Base-by-base conservation (phyloP, 1,284 basidiomycete species). In the Athelia sp. region DNA sequence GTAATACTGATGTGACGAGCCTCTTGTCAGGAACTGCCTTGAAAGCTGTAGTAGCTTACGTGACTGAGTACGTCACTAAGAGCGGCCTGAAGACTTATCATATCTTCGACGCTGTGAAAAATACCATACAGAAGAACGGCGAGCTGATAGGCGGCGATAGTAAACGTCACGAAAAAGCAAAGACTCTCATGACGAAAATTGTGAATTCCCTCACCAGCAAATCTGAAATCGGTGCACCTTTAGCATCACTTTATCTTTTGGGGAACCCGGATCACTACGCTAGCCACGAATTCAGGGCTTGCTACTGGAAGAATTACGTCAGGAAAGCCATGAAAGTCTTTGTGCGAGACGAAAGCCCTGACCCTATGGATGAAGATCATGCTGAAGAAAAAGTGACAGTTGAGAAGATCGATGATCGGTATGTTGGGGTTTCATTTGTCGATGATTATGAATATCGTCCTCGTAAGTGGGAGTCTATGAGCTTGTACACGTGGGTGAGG, bases 221-320 rank as follows among this genome's bases (percentile, higher is more conserved):
- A 51, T 50, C 61, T 42, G 63, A 67, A 50, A 54, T 64, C 15
- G 64, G 66, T 1, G 53, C 48, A 18, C 65, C 64, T 0, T 60
- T 65, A 56, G 57, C 59, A 8, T 51, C 51, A 17, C 35, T 63
- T 47, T 66, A 66, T 51, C 32, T 65, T 6, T 50, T 66, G 2
- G 53, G 54, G 10, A 57, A 62, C 54, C 64, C 62, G 15, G 63
- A 65, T 49, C 64, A 65, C 45, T 65, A 64, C 44, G 62, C 58
- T 1, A 59, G 52, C 49, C 62, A 65, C 47, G 29, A 47, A 18
- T 67, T 65, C 54, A 40, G 58, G 3, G 44, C 53, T 3, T 62
- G 62, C 31, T 63, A 55, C 49, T 67, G 64, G 65, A 56, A 52
- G 50, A 32, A 23, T 14, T 66, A 55, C 57, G 58, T 64, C 3